Conservation (phyloP, 345 rosid species). For the Eucalyptus paniculata region DNA sequence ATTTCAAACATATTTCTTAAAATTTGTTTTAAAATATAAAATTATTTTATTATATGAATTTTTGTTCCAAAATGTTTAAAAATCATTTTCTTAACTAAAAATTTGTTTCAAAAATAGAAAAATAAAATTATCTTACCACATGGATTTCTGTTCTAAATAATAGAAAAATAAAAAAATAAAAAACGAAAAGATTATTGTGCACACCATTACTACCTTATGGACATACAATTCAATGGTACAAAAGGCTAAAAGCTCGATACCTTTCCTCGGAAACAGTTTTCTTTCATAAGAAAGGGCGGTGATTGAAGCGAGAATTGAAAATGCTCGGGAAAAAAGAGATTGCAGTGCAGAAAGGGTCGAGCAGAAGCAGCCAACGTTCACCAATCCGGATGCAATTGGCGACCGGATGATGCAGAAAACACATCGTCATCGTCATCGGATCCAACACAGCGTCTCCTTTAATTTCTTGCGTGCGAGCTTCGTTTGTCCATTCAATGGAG, state of each 20-base stretch:
- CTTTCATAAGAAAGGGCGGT: neutral
- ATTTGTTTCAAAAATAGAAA: rapidly evolving
- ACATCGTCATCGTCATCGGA: neutral
- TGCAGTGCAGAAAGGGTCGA: rapidly evolving
- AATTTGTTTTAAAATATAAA: no score
- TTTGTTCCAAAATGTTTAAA: no score
- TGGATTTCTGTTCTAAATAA: rapidly evolving
- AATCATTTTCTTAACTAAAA: no score
- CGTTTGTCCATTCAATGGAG: neutral
- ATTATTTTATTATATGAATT: rapidly evolving
- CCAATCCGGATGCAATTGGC: neutral
- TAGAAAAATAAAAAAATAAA: no score
- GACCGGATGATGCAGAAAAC: neutral
- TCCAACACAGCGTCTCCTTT: neutral
- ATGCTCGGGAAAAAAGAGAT: no score
- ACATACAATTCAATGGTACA: neutral
- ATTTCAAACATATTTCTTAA: no score
- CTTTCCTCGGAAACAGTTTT: neutral
- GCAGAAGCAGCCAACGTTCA: neutral
- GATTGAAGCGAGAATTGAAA: neutral
- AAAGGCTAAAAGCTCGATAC: neutral
- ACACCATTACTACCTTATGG: rapidly evolving
- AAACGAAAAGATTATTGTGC: no score
- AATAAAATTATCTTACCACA: no score
- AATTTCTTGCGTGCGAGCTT: neutral